Percentiles rank a stretch among this genome's conserved stretches.
phyloP scores from a whole-genome alignment of 257 asterid genomes.

The Primulina huaijiensis region DNA sequence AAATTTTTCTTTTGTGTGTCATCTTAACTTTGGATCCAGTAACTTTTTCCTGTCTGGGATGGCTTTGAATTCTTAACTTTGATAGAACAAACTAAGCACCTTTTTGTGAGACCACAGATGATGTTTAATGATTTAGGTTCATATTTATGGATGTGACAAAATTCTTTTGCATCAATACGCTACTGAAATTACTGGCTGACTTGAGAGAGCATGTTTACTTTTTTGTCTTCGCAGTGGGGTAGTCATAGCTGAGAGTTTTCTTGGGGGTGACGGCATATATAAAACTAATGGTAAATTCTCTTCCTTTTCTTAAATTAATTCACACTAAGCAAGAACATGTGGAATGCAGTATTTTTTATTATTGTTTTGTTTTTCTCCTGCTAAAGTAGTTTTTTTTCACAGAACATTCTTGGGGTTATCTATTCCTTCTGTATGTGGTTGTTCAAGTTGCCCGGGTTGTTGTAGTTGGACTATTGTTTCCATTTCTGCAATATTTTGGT shows the following conservation, averaged over 20 bases:
- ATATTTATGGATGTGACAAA: background rate
- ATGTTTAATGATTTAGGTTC: conserved; percentile 1
- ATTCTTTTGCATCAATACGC: conserved; percentile 9
- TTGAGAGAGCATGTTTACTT: conserved; percentile 17
- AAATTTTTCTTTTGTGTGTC: conserved; percentile 67
- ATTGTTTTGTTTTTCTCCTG: conserved; percentile 13
- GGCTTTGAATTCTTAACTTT: background rate
- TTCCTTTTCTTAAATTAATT: conserved; percentile 1
- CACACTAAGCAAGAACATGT: background rate
- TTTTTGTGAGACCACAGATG: conserved; percentile 10
- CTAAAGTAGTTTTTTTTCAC: conserved; percentile 28
- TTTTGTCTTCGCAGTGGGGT: conserved; percentile 75
- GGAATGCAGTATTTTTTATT: background rate
- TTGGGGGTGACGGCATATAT: conserved; percentile 44
- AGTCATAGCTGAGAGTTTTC: conserved; percentile 88
- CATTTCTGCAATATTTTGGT: conserved; percentile 77
- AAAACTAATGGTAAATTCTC: conserved; percentile 57
- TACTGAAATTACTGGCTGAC: background rate
- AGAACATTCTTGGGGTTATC: conserved; percentile 90
- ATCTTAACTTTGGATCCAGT: background rate
- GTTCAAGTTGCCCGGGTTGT: conserved; percentile 70
- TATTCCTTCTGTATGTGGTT: conserved; percentile 69
- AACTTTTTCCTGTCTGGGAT: background rate
- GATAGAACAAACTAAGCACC: background rate
- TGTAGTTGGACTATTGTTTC: conserved; percentile 74